Percentiles rank a stretch among this genome's conserved stretches.
These are phyloP conservation scores for Danielia reshetovae DNA, from an alignment of 805 yeast species.

Conservation along the genomic window DNA sequence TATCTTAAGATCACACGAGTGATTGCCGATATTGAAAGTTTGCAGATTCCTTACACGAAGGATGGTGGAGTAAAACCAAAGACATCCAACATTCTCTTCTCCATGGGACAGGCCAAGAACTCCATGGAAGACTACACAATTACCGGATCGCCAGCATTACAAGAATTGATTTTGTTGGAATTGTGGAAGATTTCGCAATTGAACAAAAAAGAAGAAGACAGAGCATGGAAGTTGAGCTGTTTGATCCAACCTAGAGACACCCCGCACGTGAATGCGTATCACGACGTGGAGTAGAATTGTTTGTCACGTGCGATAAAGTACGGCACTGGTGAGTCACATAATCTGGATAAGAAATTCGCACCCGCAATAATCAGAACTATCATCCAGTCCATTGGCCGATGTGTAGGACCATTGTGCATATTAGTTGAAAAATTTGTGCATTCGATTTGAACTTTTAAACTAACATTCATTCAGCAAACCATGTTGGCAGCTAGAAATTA, in stretches of 20 bases:
- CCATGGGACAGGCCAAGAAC: conserved; percentile 11
- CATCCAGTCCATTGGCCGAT: conserved; percentile 5
- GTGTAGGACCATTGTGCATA: background rate
- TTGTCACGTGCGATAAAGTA: conserved; percentile 4
- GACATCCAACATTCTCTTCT: conserved; percentile 22
- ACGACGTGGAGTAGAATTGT: background rate
- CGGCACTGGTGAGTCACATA: conserved; percentile 4
- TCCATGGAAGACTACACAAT: conserved; percentile 35
- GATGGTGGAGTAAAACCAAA: conserved; percentile 10
- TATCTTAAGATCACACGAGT: conserved; percentile 63
- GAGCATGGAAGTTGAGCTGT: conserved; percentile 73
- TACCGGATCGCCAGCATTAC: conserved; percentile 41
- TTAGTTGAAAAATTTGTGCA: conserved; percentile 5
- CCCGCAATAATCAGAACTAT: conserved; percentile 6
- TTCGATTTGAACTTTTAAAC: background rate
- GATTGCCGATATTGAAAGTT: conserved; percentile 60
- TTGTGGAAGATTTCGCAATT: conserved; percentile 66
- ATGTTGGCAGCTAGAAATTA: conserved; percentile 15
- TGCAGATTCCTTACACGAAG: conserved; percentile 58
- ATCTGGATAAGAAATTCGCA: background rate
- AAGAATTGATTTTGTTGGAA: conserved; percentile 61
- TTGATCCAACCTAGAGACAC: conserved; percentile 49
- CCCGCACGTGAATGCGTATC: conserved; percentile 1
- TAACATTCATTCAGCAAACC: background rate
- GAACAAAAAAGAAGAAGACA: conserved; percentile 56